Base-by-base conservation (phyloP, 2,329 filamentous ascomycete species). In the Fusarium nelsonii region DNA sequence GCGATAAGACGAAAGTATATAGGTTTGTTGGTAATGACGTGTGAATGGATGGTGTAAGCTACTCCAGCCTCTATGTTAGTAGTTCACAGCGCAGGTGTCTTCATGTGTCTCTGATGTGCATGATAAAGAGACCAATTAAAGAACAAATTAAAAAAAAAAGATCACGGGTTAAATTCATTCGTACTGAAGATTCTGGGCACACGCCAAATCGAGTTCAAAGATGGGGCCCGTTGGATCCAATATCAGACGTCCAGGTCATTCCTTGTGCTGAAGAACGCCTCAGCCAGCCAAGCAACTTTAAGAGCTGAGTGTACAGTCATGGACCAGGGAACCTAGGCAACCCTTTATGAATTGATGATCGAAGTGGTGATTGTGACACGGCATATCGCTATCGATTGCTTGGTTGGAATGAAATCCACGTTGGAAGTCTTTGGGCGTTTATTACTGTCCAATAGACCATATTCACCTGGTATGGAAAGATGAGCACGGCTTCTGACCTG, bases 301-400 rank as follows among this genome's bases (percentile, higher is more conserved):
- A 34, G 32, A 57, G 63, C 41, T 49, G 50, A 39, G 41, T 57
- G 49, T 46, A 52, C 36, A 48, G 63, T 57, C 46, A 61, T 63
- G 51, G 55, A 61, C 36, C 18, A 18, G 30, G 62, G 50, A 70
- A 46, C 67, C 67, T 43, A 41, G 67, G 60, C 67, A 70, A 70
- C 67, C 28, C 23, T 45, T 43, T 34, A n/a, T 26, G 23, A 44
- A 43, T 30, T 50, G 23, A 39, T 28, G 33, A 50, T 50, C 12
- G 34, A 23, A 28, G 49, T 40, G 43, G 51, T 44, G 28, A 33
- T 34, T 30, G 18, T 40, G 33, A 63, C 40, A 52, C 57, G 41
- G 57, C 41, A 52, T 36, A 63, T 62, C 20, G 30, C 40, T 32
- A 30, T 44, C 18, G n/a, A 36, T 26, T 50, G 20, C 28, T 53